phyloP scores from a whole-genome alignment of 495 filamentous ascomycete genomes.

The Neurospora cerealis region DNA sequence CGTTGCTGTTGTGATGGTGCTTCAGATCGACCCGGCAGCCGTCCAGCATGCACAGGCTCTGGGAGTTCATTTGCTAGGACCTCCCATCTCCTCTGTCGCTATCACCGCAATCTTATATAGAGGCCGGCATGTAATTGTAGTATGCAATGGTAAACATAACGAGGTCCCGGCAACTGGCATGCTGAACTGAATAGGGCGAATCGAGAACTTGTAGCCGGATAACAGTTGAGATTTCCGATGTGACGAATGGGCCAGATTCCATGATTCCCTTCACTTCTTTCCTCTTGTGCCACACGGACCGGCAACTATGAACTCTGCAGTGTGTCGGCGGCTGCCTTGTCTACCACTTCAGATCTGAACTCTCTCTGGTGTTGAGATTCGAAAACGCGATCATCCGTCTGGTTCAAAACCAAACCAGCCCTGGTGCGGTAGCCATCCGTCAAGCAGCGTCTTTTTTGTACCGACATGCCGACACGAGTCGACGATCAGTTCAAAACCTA shows the following conservation, averaged over 20 bases:
- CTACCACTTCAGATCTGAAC: neutral
- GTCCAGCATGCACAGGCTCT: neutral
- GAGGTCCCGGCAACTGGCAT: neutral
- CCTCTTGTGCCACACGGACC: neutral
- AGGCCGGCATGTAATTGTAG: neutral
- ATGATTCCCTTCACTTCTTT: neutral
- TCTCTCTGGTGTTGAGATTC: neutral
- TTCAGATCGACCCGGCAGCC: neutral
- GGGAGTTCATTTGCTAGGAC: neutral
- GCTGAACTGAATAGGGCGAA: neutral
- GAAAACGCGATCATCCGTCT: neutral
- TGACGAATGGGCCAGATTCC: neutral
- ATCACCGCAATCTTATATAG: neutral
- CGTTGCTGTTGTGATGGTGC: neutral
- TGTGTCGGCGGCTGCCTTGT: neutral
- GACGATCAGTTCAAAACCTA: neutral
- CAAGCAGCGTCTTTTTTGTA: neutral
- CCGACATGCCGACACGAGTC: neutral
- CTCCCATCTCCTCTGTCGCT: neutral
- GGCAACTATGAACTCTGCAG: neutral
- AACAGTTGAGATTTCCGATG: neutral
- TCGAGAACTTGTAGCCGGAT: neutral
- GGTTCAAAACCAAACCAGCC: neutral
- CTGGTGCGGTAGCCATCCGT: neutral
- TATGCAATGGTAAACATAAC: neutral